phyloP scores from a whole-genome alignment of 2,329 filamentous ascomycete species.

The Colletotrichum eremochloae region DNA sequence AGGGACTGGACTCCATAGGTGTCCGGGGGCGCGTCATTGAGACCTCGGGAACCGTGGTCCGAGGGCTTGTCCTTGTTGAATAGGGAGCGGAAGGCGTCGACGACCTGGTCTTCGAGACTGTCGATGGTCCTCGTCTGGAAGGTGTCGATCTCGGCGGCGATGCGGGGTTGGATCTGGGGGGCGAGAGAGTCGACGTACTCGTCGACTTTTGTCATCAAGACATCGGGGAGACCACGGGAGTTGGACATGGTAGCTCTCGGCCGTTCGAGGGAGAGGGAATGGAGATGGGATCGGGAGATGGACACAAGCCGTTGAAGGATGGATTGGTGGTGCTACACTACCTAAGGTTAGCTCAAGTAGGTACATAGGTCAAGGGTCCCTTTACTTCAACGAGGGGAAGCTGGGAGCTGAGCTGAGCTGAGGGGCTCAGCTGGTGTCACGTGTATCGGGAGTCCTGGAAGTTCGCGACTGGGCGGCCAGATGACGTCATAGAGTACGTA shows the following conservation, averaged over 20 bases:
- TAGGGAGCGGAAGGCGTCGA: slow-evolving; percentile 60
- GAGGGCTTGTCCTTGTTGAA: slow-evolving; percentile 53
- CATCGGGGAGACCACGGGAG: slow-evolving; percentile 54
- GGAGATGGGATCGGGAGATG: not conserved
- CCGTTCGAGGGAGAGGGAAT: not conserved
- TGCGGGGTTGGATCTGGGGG: slow-evolving; percentile 61
- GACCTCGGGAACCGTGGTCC: slow-evolving; percentile 43
- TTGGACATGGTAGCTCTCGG: slow-evolving; percentile 48
- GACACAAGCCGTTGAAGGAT: slow-evolving; percentile 3
- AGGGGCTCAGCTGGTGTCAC: not conserved
- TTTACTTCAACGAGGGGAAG: not conserved
- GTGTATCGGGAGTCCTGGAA: not conserved
- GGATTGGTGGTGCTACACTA: not conserved
- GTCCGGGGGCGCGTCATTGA: slow-evolving; percentile 54
- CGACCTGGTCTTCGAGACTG: slow-evolving; percentile 58
- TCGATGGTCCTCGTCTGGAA: slow-evolving; percentile 62
- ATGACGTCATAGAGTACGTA: slow-evolving; percentile 2
- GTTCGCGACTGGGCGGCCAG: not conserved
- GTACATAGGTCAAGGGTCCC: not conserved
- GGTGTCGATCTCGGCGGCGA: slow-evolving; percentile 57
- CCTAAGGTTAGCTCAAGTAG: not conserved
- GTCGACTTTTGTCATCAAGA: slow-evolving; percentile 59
- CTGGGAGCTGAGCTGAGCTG: not conserved
- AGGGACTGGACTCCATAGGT: slow-evolving; percentile 57
- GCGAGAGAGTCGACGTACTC: slow-evolving; percentile 62